Base-by-base conservation (phyloP, 1,284 basidiomycete species). In the Gymnopus androsaceus region DNA sequence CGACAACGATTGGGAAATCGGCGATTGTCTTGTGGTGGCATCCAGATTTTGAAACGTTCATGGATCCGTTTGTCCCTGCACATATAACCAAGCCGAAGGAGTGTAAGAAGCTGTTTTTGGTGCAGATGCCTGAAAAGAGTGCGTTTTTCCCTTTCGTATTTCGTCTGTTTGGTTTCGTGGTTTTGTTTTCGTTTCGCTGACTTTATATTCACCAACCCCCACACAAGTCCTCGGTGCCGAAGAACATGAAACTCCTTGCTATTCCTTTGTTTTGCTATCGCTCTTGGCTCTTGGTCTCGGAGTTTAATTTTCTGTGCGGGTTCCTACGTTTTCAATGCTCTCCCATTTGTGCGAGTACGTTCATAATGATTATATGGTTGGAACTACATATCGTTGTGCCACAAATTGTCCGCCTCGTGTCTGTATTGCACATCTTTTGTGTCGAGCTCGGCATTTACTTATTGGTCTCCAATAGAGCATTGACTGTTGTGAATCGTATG, bases 1-100 rank as follows among this genome's bases (percentile, higher is more conserved):
- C 46, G 86, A 91, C 64, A 90, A 90, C 49, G 93, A 94, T 38
- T 99, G 96, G 96, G 90, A 94, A 70, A 94, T 98, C 52, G 91
- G 90, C 2, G 94, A 97, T 63, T 95, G 94, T 64, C 79, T 98
- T 30, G 93, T 99, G 96, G 95, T 98, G 92, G 89, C 79, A 96
- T 56, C 96, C 96, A 0, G 95, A 95, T 68, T 98, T 97, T 67
- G 96, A 98, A 75, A 95, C 94, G 0, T 98, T 98, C 74, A 95
- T 97, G 89, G 98, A 99, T 69, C 96, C 96, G 0, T 98, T 97
- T 72, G 84, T 95, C 55, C 96, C 96, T 1, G 93, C 95, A 40
- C 96, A 99, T 73, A 92, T 98, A 58, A 95, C 94, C 41, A 94
- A 95, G 69, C 96, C 96, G 8, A 99, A 98, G 74, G 96, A 99